Base-by-base conservation (phyloP, 495 filamentous ascomycete genomes). In the Podospora anserina region DNA sequence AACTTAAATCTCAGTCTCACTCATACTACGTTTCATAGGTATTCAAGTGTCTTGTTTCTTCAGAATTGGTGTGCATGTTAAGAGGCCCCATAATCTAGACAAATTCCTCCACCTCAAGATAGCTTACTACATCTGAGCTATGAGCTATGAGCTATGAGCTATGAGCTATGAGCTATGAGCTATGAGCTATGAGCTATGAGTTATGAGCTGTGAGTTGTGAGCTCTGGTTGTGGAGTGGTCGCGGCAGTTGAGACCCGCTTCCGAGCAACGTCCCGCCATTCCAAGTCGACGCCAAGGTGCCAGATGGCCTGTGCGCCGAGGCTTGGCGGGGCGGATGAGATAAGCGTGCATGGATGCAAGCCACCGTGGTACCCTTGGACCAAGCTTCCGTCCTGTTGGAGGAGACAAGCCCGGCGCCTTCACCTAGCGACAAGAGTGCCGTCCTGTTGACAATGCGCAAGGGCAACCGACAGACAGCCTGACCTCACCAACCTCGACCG, bases 331-430 rank as follows among this genome's bases (percentile, higher is more conserved):
- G 1, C 18, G n/a, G 55, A 19, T 58, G 55, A 58, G 55, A 19
- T 58, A 58, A 58, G 55, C 55, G n/a, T 58, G 55, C 55, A 58
- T 19, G 55, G 39, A 49, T 49, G 23, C 55, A 58, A 58, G 55
- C 55, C 55, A 58, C 55, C 1, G 19, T 58, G n/a, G 6, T 58
- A 26, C 55, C n/a, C n/a, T 19, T 19, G 55, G 55, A 58, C 55
- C 19, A 58, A 20, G 55, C 55, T 49, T 49, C 34, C 1, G 34
- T 11, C 7, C 39, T 13, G 55, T 26, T 15, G 55, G 11, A 19
- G 55, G 55, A 19, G n/a, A 19, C 55, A 58, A 23, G 23, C 23
- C 23, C 23, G 23, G 23, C 23, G 23, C 23, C 23, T 23, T 23
- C 23, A 11, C 55, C 23, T n/a, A 15, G 23, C 55, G n/a, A 26